These are phyloP conservation scores for Phaeotremella fagi DNA, from an alignment of 768 basidiomycete genomes.

Conservation along the genomic window DNA sequence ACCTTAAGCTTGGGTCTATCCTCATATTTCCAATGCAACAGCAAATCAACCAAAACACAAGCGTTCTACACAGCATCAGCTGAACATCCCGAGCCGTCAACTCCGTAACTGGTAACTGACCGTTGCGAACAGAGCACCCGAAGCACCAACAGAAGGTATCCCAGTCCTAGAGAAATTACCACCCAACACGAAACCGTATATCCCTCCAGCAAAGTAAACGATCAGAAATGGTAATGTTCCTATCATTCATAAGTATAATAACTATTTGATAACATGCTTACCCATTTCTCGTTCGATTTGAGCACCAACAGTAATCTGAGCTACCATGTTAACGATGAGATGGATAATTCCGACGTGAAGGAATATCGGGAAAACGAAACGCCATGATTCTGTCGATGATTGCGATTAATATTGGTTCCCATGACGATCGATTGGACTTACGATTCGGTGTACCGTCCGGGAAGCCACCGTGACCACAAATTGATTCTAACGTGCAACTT, in stretches of 20 bases:
- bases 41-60: conserved; percentile 66
- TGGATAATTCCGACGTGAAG: conserved; percentile 96
- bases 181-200: conserved; percentile 81
- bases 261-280: neutral
- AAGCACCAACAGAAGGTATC: conserved; percentile 82
- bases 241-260: neutral
- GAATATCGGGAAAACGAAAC: conserved; percentile 84
- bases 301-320: conserved; percentile 64
- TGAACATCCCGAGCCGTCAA: no score
- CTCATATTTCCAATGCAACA: conserved; percentile 88
- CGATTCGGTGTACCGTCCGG: conserved; percentile 50
- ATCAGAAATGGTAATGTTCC: conserved; percentile 70
- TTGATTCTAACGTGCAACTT: conserved; percentile 68
- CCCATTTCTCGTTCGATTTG: conserved; percentile 87
- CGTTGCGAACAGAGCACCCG: conserved; percentile 87
- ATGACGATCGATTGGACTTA: conserved; percentile 12
- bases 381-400: conserved; percentile 40
- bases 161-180: conserved; percentile 90
- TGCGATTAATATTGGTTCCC: neutral
- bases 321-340: conserved; percentile 80
- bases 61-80: conserved; percentile 30
- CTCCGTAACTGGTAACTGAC: conserved; percentile 43
- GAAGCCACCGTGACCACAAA: conserved; percentile 85
- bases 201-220: conserved; percentile 82
- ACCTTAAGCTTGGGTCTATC: conserved; percentile 78